These are phyloP conservation scores for Flaveria trinervia DNA, from an alignment of 129 eudicot species.

Conservation along the genomic window DNA sequence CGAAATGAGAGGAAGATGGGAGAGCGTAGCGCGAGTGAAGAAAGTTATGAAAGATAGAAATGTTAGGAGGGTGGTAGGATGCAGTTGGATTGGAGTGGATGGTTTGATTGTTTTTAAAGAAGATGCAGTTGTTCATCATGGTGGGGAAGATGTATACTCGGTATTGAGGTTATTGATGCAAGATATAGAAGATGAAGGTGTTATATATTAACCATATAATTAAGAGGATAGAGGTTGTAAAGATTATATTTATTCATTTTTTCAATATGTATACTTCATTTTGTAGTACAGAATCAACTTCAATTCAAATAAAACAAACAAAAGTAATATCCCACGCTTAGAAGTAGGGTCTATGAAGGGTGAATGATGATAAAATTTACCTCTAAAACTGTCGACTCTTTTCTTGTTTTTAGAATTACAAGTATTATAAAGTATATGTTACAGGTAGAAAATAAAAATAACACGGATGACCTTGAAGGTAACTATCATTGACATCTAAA, in stretches of 20 bases:
- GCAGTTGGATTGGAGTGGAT: slow-evolving; percentile 66
- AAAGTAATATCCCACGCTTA: too few relatives aligned
- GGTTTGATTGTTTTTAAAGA: slow-evolving; percentile 43
- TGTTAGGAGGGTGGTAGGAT: slow-evolving; percentile 43
- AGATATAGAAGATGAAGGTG: slow-evolving; percentile 47
- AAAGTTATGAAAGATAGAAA: slow-evolving; percentile 50
- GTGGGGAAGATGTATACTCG: slow-evolving; percentile 48
- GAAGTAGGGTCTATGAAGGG: too few relatives aligned
- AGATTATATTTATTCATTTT: not conserved
- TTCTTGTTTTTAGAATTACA: too few relatives aligned
- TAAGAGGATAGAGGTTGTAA: slow-evolving; percentile 18
- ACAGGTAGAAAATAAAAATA: too few relatives aligned
- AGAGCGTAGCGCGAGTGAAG: slow-evolving; percentile 68
- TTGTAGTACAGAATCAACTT: not conserved
- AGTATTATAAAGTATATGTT: too few relatives aligned
- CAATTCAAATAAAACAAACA: too few relatives aligned
- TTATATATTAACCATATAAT: not conserved
- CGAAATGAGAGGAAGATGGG: slow-evolving; percentile 79
- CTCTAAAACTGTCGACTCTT: too few relatives aligned
- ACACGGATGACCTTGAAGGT: too few relatives aligned
- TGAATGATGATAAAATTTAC: too few relatives aligned
- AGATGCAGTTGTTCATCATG: slow-evolving; percentile 48
- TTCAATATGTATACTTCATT: not conserved
- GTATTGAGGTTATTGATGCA: slow-evolving; percentile 44
- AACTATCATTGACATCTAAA: too few relatives aligned